Evolutionary conservation across 208 protist species (phyloP).

Genomic region (Tritrichomonas musculus): DNA sequence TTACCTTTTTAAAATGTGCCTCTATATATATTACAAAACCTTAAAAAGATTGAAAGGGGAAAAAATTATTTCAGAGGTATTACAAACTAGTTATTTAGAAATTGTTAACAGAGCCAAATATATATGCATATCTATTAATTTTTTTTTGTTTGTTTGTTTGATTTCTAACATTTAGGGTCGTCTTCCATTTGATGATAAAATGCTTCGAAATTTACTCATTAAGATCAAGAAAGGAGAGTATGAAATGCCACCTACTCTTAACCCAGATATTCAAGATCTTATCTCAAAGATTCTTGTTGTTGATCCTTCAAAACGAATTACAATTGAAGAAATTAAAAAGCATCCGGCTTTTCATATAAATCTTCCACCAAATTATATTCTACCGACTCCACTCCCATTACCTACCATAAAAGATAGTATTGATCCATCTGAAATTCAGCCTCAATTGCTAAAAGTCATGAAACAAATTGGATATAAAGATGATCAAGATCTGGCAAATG

Average conservation of each 20-base stretch:
- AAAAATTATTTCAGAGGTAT: too few relatives aligned
- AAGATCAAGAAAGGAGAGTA: not conserved
- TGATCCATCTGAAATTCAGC: not conserved
- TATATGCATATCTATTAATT: too few relatives aligned
- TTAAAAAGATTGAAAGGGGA: too few relatives aligned
- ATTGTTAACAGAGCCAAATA: too few relatives aligned
- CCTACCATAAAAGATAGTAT: not conserved
- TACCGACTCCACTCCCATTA: not conserved
- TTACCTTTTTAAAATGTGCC: too few relatives aligned
- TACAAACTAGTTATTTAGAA: too few relatives aligned
- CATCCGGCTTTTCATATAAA: not conserved
- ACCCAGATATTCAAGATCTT: not conserved
- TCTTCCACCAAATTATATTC: not conserved
- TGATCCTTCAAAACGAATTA: not conserved
- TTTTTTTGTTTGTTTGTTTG: too few relatives aligned
- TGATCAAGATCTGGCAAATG: not conserved
- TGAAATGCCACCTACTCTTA: not conserved
- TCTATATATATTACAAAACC: too few relatives aligned
- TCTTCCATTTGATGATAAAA: not conserved
- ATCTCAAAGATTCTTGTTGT: not conserved
- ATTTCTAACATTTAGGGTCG: not conserved
- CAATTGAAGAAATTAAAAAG: not conserved
- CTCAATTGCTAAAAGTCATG: not conserved
- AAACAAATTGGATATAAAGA: not conserved
- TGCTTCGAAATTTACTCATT: not conserved